Percentiles rank a stretch among this genome's conserved stretches.
Conservation (phyloP, 169 alveolate genomes). For the Plasmodium malariae region DNA sequence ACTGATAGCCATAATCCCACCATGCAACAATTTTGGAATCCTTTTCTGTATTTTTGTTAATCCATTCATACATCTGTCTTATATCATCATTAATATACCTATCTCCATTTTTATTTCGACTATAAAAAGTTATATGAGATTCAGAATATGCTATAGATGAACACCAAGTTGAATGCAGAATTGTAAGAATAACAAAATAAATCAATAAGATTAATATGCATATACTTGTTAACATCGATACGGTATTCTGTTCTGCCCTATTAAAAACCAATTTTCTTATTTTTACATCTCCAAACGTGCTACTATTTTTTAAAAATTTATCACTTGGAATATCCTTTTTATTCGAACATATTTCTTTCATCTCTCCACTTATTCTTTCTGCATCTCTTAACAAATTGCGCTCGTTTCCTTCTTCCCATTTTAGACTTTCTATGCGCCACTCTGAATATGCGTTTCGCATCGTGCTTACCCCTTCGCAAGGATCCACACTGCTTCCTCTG, state of each 20-base stretch:
- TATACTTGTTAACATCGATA: constrained; percentile 32
- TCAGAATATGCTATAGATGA: constrained; percentile 81
- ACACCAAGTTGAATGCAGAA: constrained; percentile 80
- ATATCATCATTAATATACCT: constrained; percentile 96
- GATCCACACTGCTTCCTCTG: background rate
- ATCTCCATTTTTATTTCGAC: constrained; percentile 87
- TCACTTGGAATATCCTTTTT: too few relatives aligned
- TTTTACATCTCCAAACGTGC: too few relatives aligned
- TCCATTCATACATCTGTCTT: constrained; percentile 99
- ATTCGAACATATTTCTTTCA: background rate
- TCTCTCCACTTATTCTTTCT: background rate
- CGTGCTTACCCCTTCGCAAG: background rate
- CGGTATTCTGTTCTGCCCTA: background rate
- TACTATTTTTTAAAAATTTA: too few relatives aligned
- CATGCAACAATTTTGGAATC: constrained; percentile 96
- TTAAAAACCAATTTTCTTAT: constrained; percentile 9
- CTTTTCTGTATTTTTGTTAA: constrained; percentile 94
- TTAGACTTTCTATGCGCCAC: too few relatives aligned
- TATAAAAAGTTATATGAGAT: constrained; percentile 76
- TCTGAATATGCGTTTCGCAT: background rate
- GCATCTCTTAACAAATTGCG: background rate
- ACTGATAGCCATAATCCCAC: constrained; percentile 99
- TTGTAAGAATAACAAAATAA: constrained; percentile 21
- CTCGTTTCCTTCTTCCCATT: background rate
- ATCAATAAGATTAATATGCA: background rate